A percentile compares a stretch with the other conserved stretches of the same genome.
Conservation (phyloP, 805 yeast species). For the Yamadazyma phyllophila region DNA sequence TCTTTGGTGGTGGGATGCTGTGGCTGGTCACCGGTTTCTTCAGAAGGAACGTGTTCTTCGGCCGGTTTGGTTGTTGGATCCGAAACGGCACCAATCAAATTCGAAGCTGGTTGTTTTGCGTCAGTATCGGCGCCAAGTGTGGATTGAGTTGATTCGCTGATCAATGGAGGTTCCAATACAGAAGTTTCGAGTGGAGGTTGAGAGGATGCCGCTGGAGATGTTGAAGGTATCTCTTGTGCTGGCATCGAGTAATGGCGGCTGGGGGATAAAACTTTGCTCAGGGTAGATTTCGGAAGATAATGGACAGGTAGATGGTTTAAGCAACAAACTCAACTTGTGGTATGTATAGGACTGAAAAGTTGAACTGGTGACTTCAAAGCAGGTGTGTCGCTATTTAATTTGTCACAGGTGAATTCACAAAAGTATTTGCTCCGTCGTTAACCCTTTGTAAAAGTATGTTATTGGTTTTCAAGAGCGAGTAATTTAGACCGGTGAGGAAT, state of each 20-base stretch:
- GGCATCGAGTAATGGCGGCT: background rate
- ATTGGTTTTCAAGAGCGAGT: conserved; percentile 5
- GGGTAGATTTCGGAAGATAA: background rate
- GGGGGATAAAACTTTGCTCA: too few relatives aligned
- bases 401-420: too few relatives aligned
- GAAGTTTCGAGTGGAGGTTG: background rate
- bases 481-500: background rate
- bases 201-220: conserved; percentile 1
- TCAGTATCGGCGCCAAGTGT: background rate
- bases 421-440: background rate
- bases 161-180: background rate
- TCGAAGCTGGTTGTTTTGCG: background rate
- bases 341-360: too few relatives aligned
- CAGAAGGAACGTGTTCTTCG: too few relatives aligned
- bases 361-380: too few relatives aligned
- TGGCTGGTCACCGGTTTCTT: too few relatives aligned
- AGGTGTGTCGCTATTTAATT: too few relatives aligned
- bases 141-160: too few relatives aligned
- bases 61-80: background rate
- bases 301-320: too few relatives aligned
- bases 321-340: too few relatives aligned
- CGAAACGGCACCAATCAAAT: background rate
- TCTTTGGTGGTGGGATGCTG: background rate
- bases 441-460: background rate
- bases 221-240: conserved; percentile 1